phyloP scores from a whole-genome alignment of 805 yeast genomes.

The Metschnikowia anglica region DNA sequence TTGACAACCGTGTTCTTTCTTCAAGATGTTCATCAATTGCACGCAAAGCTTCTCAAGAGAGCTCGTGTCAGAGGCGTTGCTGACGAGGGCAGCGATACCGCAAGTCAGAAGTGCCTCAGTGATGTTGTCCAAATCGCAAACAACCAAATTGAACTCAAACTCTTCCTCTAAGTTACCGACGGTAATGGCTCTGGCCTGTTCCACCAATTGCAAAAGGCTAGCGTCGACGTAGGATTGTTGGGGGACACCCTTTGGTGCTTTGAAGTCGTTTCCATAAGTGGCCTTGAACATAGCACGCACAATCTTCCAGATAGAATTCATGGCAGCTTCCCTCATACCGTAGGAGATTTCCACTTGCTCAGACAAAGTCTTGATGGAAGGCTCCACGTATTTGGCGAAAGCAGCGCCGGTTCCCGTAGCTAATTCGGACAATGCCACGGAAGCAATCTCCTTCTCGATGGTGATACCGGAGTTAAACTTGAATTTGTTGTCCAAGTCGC shows the following conservation, averaged over 20 bases:
- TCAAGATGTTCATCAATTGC: slow-evolving; percentile 69
- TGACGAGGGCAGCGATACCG: slow-evolving; percentile 74
- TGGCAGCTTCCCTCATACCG: slow-evolving; percentile 87
- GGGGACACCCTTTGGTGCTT: slow-evolving; percentile 65
- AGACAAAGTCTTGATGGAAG: slow-evolving; percentile 58
- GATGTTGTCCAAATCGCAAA: slow-evolving; percentile 70
- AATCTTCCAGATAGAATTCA: slow-evolving; percentile 80
- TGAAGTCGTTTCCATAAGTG: slow-evolving; percentile 45
- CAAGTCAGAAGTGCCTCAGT: slow-evolving; percentile 64
- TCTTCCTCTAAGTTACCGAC: slow-evolving; percentile 68
- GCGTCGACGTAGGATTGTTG: slow-evolving; percentile 58
- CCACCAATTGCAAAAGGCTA: slow-evolving; percentile 56
- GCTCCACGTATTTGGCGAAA: slow-evolving; percentile 75
- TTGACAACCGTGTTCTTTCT: slow-evolving; percentile 84
- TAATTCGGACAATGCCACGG: slow-evolving; percentile 83
- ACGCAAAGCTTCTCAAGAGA: slow-evolving; percentile 65
- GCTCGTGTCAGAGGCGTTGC: slow-evolving; percentile 51
- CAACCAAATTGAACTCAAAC: slow-evolving; percentile 79
- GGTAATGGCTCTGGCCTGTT: slow-evolving; percentile 66
- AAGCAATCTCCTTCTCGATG: slow-evolving; percentile 93
- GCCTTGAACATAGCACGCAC: slow-evolving; percentile 65
- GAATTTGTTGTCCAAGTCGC: slow-evolving; percentile 62
- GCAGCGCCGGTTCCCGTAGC: slow-evolving; percentile 83
- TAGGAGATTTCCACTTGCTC: slow-evolving; percentile 83
- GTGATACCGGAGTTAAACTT: slow-evolving; percentile 93